These are phyloP conservation scores for Mycena sp. DNA, from an alignment of 1,284 basidiomycete species.

Conservation along the genomic window DNA sequence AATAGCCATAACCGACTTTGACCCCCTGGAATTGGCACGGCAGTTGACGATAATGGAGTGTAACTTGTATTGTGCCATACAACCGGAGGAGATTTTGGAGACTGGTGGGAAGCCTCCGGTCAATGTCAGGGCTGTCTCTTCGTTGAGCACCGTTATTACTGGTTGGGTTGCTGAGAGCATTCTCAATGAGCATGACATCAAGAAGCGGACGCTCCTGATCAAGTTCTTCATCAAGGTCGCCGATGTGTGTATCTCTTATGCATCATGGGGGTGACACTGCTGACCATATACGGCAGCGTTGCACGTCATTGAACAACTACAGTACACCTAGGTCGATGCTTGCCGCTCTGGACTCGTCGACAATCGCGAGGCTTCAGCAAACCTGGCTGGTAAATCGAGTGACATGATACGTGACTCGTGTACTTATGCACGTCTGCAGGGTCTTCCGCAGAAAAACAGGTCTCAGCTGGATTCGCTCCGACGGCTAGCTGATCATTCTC, in stretches of 20 bases:
- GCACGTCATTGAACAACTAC: constrained; percentile 87
- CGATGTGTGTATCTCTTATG: constrained; percentile 74
- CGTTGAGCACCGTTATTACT: constrained; percentile 91
- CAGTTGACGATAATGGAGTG: constrained; percentile 97
- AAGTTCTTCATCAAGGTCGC: constrained; percentile 98
- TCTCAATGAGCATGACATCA: constrained; percentile 88
- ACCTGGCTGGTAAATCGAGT: constrained; percentile 85
- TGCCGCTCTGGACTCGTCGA: constrained; percentile 94
- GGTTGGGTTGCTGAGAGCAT: constrained; percentile 97
- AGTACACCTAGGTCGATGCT: constrained; percentile 93
- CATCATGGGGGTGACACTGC: no score
- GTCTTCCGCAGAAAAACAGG: constrained; percentile 87
- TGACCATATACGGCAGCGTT: constrained; percentile 66
- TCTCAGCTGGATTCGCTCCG: constrained; percentile 83
- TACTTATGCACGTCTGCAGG: constrained; percentile 54
- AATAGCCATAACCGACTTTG: constrained; percentile 90
- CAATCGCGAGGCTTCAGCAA: constrained; percentile 88
- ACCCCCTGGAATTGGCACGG: constrained; percentile 90
- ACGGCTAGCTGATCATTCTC: constrained; percentile 87
- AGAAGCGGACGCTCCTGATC: constrained; percentile 85
- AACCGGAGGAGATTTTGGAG: constrained; percentile 89
- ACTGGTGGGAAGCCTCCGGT: constrained; percentile 71
- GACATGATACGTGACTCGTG: not conserved
- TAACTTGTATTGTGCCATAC: constrained; percentile 86
- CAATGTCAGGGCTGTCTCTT: constrained; percentile 86